A percentile compares a stretch with the other conserved stretches of the same genome.
phyloP scores from a whole-genome alignment of 1,139 yeast species.

The Debaryomycetaceae sp. region DNA sequence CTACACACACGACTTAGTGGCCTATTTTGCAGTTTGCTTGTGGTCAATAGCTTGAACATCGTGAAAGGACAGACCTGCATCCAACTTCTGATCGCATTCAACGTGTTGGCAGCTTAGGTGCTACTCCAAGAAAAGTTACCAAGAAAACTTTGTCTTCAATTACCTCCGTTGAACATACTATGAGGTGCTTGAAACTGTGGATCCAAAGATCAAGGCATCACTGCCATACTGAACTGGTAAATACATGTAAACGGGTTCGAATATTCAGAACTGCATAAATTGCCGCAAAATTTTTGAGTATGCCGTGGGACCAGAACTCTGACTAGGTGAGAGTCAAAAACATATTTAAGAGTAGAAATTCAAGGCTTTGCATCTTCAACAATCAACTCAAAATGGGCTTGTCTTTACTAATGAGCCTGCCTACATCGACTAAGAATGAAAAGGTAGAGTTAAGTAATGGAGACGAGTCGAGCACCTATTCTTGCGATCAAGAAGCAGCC shows the following conservation, averaged over 20 bases:
- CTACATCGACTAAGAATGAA: neutral
- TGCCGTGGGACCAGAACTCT: neutral
- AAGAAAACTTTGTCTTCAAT: too few relatives aligned
- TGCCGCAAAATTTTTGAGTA: neutral
- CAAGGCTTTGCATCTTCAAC: neutral
- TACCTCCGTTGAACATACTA: too few relatives aligned
- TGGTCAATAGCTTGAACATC: too few relatives aligned
- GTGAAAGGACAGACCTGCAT: too few relatives aligned
- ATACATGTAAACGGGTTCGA: neutral
- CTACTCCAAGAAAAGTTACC: too few relatives aligned
- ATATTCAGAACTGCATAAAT: neutral
- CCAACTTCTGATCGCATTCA: too few relatives aligned
- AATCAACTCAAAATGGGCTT: neutral
- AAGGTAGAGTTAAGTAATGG: neutral
- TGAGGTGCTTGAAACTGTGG: neutral
- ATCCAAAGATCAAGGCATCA: neutral
- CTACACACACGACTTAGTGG: too few relatives aligned
- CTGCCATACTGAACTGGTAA: neutral
- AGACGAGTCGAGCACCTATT: neutral
- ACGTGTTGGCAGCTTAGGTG: too few relatives aligned
- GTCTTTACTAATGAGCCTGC: neutral
- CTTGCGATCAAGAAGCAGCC: constrained; percentile 16
- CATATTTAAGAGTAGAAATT: neutral
- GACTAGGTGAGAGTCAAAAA: neutral
- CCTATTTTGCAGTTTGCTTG: too few relatives aligned